Percentiles rank a stretch among this genome's conserved stretches.
Conservation (phyloP, 257 asterid species). For the Solanum stenotomum region DNA sequence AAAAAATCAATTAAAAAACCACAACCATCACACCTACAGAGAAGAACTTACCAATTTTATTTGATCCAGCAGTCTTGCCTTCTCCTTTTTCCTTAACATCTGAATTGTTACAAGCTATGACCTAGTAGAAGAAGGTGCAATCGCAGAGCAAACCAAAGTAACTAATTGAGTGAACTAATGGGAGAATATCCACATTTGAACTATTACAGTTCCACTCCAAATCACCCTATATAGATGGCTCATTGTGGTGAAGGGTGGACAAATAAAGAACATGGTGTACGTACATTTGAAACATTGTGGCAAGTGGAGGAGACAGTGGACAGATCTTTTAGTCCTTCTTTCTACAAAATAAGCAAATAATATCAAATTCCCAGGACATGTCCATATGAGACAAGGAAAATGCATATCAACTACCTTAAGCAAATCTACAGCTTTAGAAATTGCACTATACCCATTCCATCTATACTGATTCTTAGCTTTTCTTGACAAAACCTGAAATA, state of each 20-base stretch:
- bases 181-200: not conserved
- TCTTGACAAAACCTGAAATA: slow-evolving; percentile 29
- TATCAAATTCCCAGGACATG: not conserved
- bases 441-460: slow-evolving; percentile 39
- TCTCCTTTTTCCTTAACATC: slow-evolving; percentile 14
- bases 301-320: slow-evolving; percentile 19
- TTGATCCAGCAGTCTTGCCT: slow-evolving; percentile 17
- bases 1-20: not conserved
- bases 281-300: slow-evolving; percentile 21
- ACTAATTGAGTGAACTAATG: not conserved
- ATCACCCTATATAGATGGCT: not conserved
- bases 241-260: not conserved
- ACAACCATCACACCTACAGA: not conserved
- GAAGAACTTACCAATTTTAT: slow-evolving; percentile 28
- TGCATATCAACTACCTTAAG: slow-evolving; percentile 31
- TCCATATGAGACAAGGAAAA: not conserved
- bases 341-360: slow-evolving; percentile 21
- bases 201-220: not conserved
- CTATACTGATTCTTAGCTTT: slow-evolving; percentile 43
- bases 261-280: not conserved
- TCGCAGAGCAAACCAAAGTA: not conserved
- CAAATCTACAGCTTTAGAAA: slow-evolving; percentile 27
- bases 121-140: slow-evolving; percentile 10
- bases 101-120: slow-evolving; percentile 1
- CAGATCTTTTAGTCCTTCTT: slow-evolving; percentile 41